Conservation (phyloP, 495 filamentous ascomycete genomes). For the Penicillium lividum region DNA sequence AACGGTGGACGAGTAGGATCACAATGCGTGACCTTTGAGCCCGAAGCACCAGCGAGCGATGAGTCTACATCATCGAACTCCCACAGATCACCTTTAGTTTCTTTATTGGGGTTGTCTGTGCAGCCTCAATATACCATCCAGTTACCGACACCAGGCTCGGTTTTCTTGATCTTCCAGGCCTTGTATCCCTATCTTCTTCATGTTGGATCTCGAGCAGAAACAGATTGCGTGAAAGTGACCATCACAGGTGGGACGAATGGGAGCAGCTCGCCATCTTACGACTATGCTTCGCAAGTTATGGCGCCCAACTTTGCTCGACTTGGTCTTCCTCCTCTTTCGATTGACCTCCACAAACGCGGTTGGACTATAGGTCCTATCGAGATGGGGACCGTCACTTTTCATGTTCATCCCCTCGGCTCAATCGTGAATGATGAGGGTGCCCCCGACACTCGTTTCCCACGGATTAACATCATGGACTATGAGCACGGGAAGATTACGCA, state of each 20-base stretch:
- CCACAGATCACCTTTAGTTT: slow-evolving; percentile 2
- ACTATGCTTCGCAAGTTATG: slow-evolving; percentile 77
- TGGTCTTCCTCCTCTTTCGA: slow-evolving; percentile 58
- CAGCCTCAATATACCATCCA: slow-evolving; percentile 35
- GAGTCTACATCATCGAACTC: not conserved
- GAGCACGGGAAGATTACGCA: slow-evolving; percentile 50
- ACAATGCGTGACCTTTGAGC: slow-evolving; percentile 52
- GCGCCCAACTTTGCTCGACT: slow-evolving; percentile 65
- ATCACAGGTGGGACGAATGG: slow-evolving; percentile 81
- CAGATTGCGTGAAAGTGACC: slow-evolving; percentile 52
- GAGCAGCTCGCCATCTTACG: slow-evolving; percentile 68
- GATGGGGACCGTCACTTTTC: slow-evolving; percentile 61
- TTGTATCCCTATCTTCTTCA: slow-evolving; percentile 76
- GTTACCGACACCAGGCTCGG: slow-evolving; percentile 40
- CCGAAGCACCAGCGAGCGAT: slow-evolving; percentile 19
- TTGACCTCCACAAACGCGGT: slow-evolving; percentile 60
- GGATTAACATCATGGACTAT: slow-evolving; percentile 23
- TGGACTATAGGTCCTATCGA: slow-evolving; percentile 62
- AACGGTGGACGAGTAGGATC: slow-evolving; percentile 57
- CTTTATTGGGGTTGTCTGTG: slow-evolving; percentile 12
- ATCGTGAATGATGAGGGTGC: not conserved
- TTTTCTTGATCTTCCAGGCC: slow-evolving; percentile 78
- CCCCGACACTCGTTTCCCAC: slow-evolving; percentile 37
- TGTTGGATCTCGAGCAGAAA: slow-evolving; percentile 33
- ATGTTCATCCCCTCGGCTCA: slow-evolving; percentile 52